Evolutionary conservation across 805 yeast species (phyloP), one percentile per base, ranked within the genome.

Genomic region (Monosporozyma yasuniensis): DNA sequence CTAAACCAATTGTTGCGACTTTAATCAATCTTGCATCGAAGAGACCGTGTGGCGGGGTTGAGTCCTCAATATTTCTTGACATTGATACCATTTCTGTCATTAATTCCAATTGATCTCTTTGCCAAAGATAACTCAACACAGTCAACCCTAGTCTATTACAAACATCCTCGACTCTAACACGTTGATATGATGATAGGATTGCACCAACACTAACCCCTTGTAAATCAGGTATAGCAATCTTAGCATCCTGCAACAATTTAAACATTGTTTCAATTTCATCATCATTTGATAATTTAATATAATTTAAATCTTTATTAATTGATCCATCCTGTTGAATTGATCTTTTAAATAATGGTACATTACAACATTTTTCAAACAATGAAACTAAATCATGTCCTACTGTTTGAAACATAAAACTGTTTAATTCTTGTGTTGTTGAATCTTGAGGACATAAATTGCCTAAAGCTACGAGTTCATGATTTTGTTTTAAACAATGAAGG

Each of bases 321-420:
- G 95, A 80, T 0, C 67, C 61, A 0, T 95, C 93, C 0, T 56
- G 58, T 8, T 54, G 55, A 32, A 91, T 87, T 12, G 73, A 72
- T 5, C 76, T 79, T 47, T 96, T 69, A 60, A 83, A 88, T 63
- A 93, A 68, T 0, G 99, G 98, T 1, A 85, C 79, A 7, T 80
- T 90, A 41, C 86, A 69, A 59, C 96, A 86, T 52, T 81, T 74
- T 2, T 77, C 70, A 60, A 90, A 87, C 48, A 71, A 66, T 0
- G 77, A 74, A 2, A 93, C 73, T 3, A 85, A 78, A 54, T 84
- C 87, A 65, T 86, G 93, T 0, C 99, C 99, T 7, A 93, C 98
- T 0, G 99, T 93, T 67, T 93, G 99, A 66, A 87, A 93, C 99
- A 93, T 93, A 62, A 84, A 91, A 48, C 96, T 87, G 64, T 93